Conservation (phyloP, 768 basidiomycete species). For the Serendipita sp. region DNA sequence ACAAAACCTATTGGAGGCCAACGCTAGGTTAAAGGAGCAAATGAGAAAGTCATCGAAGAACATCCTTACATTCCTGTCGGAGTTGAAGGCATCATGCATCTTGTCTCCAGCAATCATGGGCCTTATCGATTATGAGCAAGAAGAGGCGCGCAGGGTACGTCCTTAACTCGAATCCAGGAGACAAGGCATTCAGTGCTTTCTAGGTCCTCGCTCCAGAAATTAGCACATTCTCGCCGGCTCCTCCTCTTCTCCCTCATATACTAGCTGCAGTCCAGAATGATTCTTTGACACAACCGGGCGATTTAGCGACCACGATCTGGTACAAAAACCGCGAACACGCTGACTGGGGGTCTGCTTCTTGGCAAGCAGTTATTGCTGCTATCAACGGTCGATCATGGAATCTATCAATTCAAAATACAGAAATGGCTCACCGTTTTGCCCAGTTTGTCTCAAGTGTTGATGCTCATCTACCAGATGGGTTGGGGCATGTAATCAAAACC, state of each 20-base stretch:
- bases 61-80: background rate
- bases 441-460: background rate
- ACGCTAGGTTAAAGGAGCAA: background rate
- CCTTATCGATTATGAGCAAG: background rate
- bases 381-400: background rate
- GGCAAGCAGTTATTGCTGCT: background rate
- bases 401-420: background rate
- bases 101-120: background rate
- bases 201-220: background rate
- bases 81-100: background rate
- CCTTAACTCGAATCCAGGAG: background rate
- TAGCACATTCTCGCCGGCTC: background rate
- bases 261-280: background rate
- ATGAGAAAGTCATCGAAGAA: background rate
- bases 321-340: background rate
- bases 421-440: background rate
- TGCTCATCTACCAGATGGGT: background rate
- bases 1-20: background rate
- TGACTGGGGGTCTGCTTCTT: background rate
- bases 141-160: background rate
- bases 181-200: background rate
- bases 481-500: background rate
- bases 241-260: background rate
- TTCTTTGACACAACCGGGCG: background rate
- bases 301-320: background rate